Evolutionary conservation across 1,284 basidiomycete genomes (phyloP).

Genomic region (Stygiomarasmius scandens): DNA sequence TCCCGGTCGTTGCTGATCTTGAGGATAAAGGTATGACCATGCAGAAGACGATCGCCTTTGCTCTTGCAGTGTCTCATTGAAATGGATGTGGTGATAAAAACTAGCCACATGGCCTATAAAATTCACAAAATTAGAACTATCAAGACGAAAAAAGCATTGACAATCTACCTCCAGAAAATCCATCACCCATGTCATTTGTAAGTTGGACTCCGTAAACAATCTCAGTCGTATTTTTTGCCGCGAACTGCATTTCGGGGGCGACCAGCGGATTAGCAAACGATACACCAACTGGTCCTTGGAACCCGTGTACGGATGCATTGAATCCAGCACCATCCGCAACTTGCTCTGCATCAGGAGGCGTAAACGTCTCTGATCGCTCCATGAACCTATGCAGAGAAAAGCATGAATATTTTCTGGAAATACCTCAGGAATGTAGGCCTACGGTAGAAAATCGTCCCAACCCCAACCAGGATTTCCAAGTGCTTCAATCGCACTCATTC

Average conservation of each 20-base stretch:
- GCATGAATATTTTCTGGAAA: no score
- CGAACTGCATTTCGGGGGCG: slow-evolving; percentile 14
- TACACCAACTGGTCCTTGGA: slow-evolving; percentile 7
- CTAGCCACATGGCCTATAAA: slow-evolving; percentile 12
- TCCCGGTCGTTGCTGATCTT: not conserved
- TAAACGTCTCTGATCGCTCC: slow-evolving; percentile 11
- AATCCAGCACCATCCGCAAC: slow-evolving; percentile 3
- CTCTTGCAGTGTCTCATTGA: slow-evolving; percentile 15
- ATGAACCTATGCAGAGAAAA: not conserved
- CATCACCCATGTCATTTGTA: slow-evolving; percentile 16
- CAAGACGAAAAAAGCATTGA: no score
- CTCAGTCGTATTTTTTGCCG: slow-evolving; percentile 12
- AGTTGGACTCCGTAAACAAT: slow-evolving; percentile 12
- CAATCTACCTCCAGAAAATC: slow-evolving; percentile 17
- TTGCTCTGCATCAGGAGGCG: slow-evolving; percentile 4
- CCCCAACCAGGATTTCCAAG: slow-evolving; percentile 14
- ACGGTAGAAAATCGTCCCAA: slow-evolving; percentile 13
- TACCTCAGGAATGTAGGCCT: no score
- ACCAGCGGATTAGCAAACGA: slow-evolving; percentile 9
- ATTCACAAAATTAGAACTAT: not conserved
- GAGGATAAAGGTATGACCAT: slow-evolving; percentile 2
- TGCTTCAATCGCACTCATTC: slow-evolving; percentile 9
- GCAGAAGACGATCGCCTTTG: slow-evolving; percentile 5
- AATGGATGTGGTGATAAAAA: slow-evolving; percentile 19
- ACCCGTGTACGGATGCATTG: slow-evolving; percentile 5